A percentile compares a stretch with the other conserved stretches of the same genome.
Conservation (phyloP, 2,329 filamentous ascomycete genomes). For the Phoma herbarum region DNA sequence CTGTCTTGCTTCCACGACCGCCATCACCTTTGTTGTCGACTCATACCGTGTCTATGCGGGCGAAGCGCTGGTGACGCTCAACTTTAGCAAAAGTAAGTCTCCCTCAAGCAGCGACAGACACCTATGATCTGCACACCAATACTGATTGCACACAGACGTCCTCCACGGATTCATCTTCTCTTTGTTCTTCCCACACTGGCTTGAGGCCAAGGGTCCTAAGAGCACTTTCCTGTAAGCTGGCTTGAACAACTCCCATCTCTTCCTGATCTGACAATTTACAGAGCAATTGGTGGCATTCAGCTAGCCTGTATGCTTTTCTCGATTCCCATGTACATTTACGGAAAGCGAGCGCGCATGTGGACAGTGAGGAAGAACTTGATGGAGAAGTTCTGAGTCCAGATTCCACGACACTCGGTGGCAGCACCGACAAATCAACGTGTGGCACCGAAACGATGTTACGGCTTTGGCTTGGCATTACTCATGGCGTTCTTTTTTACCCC, state of each 20-base stretch:
- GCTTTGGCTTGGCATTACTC: conserved; percentile 23
- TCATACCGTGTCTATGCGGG: conserved; percentile 93
- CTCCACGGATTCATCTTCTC: conserved; percentile 90
- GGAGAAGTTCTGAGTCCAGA: conserved; percentile 70
- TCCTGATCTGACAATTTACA: background rate
- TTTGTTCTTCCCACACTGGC: conserved; percentile 75
- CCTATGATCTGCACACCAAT: background rate
- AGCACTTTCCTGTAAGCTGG: conserved; percentile 81
- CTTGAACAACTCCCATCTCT: background rate
- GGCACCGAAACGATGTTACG: conserved; percentile 13
- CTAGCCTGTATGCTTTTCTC: conserved; percentile 75
- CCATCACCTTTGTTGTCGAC: conserved; percentile 94
- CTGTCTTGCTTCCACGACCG: conserved; percentile 85
- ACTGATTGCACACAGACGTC: conserved; percentile 62
- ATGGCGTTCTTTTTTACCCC: conserved; percentile 20
- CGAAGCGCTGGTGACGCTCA: conserved; percentile 91
- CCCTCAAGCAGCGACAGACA: background rate
- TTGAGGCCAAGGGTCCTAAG: conserved; percentile 77
- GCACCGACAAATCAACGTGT: background rate
- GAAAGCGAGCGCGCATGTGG: conserved; percentile 93
- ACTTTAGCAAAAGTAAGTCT: conserved; percentile 82
- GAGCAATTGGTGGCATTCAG: conserved; percentile 75
- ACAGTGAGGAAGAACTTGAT: conserved; percentile 86
- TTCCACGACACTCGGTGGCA: conserved; percentile 1
- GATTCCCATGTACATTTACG: conserved; percentile 93